Conservation (phyloP, 768 basidiomycete genomes). For the Termitomyces sp. region DNA sequence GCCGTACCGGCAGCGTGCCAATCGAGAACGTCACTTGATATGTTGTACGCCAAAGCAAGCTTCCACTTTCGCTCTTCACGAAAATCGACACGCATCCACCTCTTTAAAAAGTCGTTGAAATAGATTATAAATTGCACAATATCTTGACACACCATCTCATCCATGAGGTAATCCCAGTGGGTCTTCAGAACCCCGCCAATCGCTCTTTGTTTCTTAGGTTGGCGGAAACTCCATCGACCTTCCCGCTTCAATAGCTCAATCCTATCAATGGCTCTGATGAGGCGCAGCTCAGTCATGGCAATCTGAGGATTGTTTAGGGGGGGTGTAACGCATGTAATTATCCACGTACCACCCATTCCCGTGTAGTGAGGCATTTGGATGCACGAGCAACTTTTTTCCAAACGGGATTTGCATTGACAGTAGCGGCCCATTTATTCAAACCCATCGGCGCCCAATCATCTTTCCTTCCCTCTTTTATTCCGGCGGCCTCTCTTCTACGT, state of each 20-base stretch:
- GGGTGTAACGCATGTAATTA: background rate
- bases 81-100: constrained; percentile 96
- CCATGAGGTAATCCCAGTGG: constrained; percentile 94
- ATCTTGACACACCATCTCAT: constrained; percentile 76
- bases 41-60: constrained; percentile 70
- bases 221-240: constrained; percentile 86
- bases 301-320: constrained; percentile 37
- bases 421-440: constrained; percentile 65
- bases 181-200: constrained; percentile 71
- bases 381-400: constrained; percentile 64
- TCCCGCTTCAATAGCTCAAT: constrained; percentile 79
- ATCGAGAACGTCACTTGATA: constrained; percentile 78
- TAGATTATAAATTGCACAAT: background rate
- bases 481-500: constrained; percentile 33
- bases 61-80: constrained; percentile 95
- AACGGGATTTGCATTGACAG: constrained; percentile 72
- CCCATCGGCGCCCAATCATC: constrained; percentile 67
- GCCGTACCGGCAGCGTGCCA: constrained; percentile 76
- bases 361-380: constrained; percentile 71
- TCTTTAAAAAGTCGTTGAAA: constrained; percentile 38
- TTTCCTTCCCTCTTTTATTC: constrained; percentile 22
- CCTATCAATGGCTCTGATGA: constrained; percentile 75
- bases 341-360: constrained; percentile 73
- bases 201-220: constrained; percentile 90
- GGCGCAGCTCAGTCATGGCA: constrained; percentile 71